Evolutionary conservation across 768 basidiomycete species (phyloP).

Genomic region (Coprinellus aureogranulatus): DNA sequence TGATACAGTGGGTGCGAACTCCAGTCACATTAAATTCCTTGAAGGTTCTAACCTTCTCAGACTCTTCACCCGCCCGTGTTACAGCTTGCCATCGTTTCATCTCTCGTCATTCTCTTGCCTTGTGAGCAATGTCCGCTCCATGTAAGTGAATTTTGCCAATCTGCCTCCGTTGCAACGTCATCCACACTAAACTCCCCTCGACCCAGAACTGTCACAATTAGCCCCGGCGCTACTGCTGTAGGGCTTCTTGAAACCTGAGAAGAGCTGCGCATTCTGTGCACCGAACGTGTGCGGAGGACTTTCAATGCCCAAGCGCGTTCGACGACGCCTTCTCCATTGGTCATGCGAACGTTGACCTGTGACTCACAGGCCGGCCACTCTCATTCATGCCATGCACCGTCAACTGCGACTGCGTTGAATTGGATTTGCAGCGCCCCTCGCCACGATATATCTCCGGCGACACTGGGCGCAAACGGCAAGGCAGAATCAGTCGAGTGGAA

Average conservation of each 20-base stretch:
- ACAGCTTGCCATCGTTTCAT: neutral
- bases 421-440: neutral
- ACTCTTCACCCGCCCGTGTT: no score
- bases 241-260: no score
- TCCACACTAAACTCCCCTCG: neutral
- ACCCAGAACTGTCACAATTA: neutral
- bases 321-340: neutral
- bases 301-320: no score
- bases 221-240: neutral
- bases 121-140: neutral
- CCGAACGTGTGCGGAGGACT: no score
- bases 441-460: neutral
- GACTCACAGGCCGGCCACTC: neutral
- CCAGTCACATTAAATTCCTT: neutral
- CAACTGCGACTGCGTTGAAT: no score
- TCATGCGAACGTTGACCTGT: neutral
- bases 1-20: neutral
- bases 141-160: neutral
- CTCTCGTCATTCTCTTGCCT: neutral
- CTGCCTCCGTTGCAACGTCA: conserved; percentile 3
- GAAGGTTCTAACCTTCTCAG: no score
- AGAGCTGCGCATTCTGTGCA: no score
- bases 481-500: neutral
- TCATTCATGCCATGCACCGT: neutral
- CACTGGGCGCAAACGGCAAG: neutral